Conservation (phyloP, 495 filamentous ascomycete genomes). For the Tuber indicum region DNA sequence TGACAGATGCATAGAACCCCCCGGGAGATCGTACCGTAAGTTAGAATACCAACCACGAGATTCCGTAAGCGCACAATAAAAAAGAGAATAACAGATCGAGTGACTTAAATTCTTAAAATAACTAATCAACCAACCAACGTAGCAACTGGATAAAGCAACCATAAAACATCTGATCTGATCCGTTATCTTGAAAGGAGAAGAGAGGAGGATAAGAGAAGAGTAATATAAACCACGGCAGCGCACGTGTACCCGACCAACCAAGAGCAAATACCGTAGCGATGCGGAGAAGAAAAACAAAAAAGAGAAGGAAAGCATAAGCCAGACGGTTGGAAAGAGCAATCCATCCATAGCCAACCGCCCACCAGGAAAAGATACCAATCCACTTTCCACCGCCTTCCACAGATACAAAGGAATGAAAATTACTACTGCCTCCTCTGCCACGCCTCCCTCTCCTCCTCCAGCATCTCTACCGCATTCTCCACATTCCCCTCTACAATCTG, state of each 20-base stretch:
- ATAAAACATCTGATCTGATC: not conserved
- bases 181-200: not conserved
- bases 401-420: not conserved
- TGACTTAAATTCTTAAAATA: not conserved
- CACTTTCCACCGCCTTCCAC: not conserved
- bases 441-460: constrained; percentile 52
- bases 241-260: not conserved
- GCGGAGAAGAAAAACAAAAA: not conserved
- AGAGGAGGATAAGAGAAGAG: not conserved
- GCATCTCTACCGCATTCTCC: constrained; percentile 52
- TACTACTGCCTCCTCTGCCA: constrained; percentile 43
- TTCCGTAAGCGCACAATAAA: not conserved
- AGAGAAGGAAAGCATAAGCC: not conserved
- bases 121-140: not conserved
- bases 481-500: constrained; percentile 49
- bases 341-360: not conserved
- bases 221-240: not conserved
- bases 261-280: not conserved
- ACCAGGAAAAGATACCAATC: not conserved
- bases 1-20: not conserved
- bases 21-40: not conserved
- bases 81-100: not conserved
- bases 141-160: not conserved
- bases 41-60: not conserved
- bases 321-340: not conserved